phyloP scores from a whole-genome alignment of 495 filamentous ascomycete genomes.

The Podospora anserina region DNA sequence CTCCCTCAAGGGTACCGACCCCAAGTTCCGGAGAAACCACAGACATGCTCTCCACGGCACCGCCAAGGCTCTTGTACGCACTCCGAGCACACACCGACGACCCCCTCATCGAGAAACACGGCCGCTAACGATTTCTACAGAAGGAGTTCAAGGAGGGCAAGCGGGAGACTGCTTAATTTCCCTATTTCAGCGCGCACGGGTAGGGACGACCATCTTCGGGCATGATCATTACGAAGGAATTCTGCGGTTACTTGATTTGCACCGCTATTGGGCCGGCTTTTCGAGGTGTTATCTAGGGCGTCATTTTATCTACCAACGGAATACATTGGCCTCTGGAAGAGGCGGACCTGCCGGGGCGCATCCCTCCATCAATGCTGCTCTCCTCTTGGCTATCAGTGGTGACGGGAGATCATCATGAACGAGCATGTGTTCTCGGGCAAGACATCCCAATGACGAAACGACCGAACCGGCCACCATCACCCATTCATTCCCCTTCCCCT shows the following conservation, averaged over 20 bases:
- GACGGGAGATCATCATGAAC: background rate
- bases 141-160: conserved; percentile 98
- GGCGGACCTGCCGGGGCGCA: conserved; percentile 21
- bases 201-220: conserved; percentile 24
- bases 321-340: conserved; percentile 31
- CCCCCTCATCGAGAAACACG: conserved; percentile 5
- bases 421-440: background rate
- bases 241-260: conserved; percentile 25
- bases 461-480: background rate
- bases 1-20: conserved; percentile 96
- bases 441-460: background rate
- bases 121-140: conserved; percentile 59
- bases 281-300: conserved; percentile 38
- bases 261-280: conserved; percentile 31
- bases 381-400: background rate
- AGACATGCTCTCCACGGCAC: conserved; percentile 98
- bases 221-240: conserved; percentile 36
- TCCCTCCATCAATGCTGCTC: background rate
- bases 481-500: conserved; percentile 4
- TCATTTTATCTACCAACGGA: conserved; percentile 30
- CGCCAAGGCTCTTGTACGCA: conserved; percentile 90
- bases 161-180: conserved; percentile 76
- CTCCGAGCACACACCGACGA: background rate
- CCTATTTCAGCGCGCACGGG: conserved; percentile 23
- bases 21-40: conserved; percentile 99